phyloP scores from a whole-genome alignment of 371 early-diverging fungal species.

The Actinomortierella wolfii region DNA sequence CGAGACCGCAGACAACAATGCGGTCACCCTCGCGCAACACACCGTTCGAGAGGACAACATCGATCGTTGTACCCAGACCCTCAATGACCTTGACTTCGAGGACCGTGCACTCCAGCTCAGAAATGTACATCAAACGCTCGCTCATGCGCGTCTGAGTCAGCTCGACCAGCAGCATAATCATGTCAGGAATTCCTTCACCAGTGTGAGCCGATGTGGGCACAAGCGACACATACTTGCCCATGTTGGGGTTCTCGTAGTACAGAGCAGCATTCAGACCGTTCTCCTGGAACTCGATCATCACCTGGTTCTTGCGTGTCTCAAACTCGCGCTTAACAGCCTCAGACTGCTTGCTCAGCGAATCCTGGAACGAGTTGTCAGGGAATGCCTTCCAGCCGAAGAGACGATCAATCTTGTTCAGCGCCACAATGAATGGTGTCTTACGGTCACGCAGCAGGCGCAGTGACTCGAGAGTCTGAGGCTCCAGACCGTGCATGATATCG shows the following conservation, averaged over 20 bases:
- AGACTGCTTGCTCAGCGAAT: conserved; percentile 83
- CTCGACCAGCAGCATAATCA: conserved; percentile 92
- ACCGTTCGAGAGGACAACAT: conserved; percentile 99
- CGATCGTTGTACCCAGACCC: conserved; percentile 99
- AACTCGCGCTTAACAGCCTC: conserved; percentile 88
- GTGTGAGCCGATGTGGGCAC: conserved; percentile 99
- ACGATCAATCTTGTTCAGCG: conserved; percentile 99
- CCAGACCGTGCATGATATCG: conserved; percentile 99
- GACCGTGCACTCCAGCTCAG: conserved; percentile 98
- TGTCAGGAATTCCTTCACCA: conserved; percentile 99
- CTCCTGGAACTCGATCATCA: conserved; percentile 94
- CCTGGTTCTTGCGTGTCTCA: conserved; percentile 81
- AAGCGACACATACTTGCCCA: conserved; percentile 95
- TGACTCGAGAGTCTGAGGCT: conserved; percentile 99
- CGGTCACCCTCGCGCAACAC: conserved; percentile 97
- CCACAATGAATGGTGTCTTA: conserved; percentile 99
- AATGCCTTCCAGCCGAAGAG: conserved; percentile 95
- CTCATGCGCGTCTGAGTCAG: conserved; percentile 97
- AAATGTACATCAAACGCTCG: conserved; percentile 94
- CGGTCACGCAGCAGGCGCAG: conserved; percentile 92
- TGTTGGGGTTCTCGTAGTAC: conserved; percentile 97
- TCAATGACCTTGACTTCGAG: conserved; percentile 99
- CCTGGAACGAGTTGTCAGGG: conserved; percentile 83
- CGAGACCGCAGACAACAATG: conserved; percentile 96
- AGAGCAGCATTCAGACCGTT: conserved; percentile 94